Conservation (phyloP, 768 basidiomycete species). For the Mycena vulgaris region DNA sequence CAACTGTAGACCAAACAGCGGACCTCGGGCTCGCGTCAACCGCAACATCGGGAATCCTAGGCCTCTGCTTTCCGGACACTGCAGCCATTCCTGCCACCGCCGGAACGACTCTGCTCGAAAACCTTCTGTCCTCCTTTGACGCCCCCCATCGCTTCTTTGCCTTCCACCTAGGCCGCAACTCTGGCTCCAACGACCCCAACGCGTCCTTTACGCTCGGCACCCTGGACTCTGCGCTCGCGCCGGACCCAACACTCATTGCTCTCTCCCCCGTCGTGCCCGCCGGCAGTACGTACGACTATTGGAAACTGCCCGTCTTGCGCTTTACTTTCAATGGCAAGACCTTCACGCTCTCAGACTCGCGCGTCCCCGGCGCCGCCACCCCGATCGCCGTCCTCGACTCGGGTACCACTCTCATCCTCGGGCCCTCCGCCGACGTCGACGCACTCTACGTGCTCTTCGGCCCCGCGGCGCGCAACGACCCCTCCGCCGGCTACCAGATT, state of each 20-base stretch:
- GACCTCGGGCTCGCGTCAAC: slow-evolving; percentile 61
- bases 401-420: slow-evolving; percentile 71
- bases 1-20: slow-evolving; percentile 60
- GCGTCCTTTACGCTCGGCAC: slow-evolving; percentile 70
- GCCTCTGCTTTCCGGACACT: slow-evolving; percentile 64
- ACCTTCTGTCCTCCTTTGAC: slow-evolving; percentile 59
- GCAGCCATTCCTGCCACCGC: slow-evolving; percentile 61
- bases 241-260: slow-evolving; percentile 50
- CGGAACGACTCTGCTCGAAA: slow-evolving; percentile 65
- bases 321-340: slow-evolving; percentile 60
- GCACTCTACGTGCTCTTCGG: slow-evolving; percentile 68
- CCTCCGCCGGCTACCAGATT: slow-evolving; percentile 62
- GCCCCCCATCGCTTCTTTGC: slow-evolving; percentile 64
- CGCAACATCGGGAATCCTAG: slow-evolving; percentile 70
- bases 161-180: slow-evolving; percentile 61
- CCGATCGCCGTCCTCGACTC: slow-evolving; percentile 76
- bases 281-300: slow-evolving; percentile 63
- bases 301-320: slow-evolving; percentile 67
- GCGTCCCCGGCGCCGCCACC: slow-evolving; percentile 55
- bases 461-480: slow-evolving; percentile 54
- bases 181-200: slow-evolving; percentile 39
- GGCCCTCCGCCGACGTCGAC: slow-evolving; percentile 66
- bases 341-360: slow-evolving; percentile 62
- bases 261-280: slow-evolving; percentile 59
- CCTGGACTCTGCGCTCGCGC: slow-evolving; percentile 56